Conservation (phyloP, 371 early-diverging fungal species). For the Syncephalastrum contaminatum region DNA sequence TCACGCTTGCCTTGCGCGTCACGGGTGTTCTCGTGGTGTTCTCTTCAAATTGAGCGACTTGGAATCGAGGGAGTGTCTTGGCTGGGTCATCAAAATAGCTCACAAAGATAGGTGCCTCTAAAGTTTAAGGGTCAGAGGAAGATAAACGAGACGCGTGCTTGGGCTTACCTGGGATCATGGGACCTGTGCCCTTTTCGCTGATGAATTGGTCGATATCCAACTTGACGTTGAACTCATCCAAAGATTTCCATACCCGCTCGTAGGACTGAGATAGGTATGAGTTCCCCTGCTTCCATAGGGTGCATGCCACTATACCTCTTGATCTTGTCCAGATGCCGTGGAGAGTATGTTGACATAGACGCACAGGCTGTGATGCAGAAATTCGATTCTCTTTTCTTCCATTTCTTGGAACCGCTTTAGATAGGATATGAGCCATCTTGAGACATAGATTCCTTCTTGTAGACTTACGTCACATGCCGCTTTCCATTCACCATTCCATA, state of each 20-base stretch:
- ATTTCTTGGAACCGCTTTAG: slow-evolving; percentile 78
- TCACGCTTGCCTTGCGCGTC: neutral
- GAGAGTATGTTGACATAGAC: slow-evolving; percentile 86
- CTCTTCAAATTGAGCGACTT: slow-evolving; percentile 24
- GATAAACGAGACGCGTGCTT: neutral
- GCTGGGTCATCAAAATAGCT: slow-evolving; percentile 43
- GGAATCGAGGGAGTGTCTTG: slow-evolving; percentile 40
- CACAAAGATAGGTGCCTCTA: slow-evolving; percentile 42
- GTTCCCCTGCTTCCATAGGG: neutral
- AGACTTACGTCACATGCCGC: slow-evolving; percentile 65
- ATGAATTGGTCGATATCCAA: slow-evolving; percentile 74
- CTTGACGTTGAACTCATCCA: slow-evolving; percentile 71
- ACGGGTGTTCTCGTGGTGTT: slow-evolving; percentile 3
- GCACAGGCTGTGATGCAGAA: slow-evolving; percentile 75
- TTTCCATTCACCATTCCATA: slow-evolving; percentile 72
- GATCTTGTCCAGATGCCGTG: slow-evolving; percentile 80
- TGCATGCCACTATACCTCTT: slow-evolving; percentile 61
- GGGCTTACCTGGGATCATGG: slow-evolving; percentile 44
- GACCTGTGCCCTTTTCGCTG: slow-evolving; percentile 73
- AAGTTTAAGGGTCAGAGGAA: neutral
- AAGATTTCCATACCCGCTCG: slow-evolving; percentile 67
- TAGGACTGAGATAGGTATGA: slow-evolving; percentile 51
- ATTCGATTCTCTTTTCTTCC: slow-evolving; percentile 90
- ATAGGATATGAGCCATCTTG: neutral
- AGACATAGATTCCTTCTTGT: neutral